Conservation (phyloP, 371 early-diverging fungal species). For the Apophysomyces sp. region DNA sequence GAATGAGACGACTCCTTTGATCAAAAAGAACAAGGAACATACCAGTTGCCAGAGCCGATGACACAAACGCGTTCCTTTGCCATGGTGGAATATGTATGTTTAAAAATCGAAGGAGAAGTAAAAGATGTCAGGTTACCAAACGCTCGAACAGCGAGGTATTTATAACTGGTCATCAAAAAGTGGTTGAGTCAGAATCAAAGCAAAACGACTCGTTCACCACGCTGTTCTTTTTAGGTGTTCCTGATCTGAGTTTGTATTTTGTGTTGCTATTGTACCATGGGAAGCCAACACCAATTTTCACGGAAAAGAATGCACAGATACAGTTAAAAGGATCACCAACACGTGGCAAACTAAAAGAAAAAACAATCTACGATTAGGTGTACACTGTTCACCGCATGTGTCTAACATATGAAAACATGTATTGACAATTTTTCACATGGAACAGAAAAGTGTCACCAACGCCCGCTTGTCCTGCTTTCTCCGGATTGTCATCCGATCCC, state of each 20-base stretch:
- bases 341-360: not conserved
- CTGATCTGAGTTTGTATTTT: slow-evolving; percentile 1
- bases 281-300: not conserved
- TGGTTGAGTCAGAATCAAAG: slow-evolving; percentile 6
- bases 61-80: slow-evolving; percentile 78
- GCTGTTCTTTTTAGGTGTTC: slow-evolving; percentile 6
- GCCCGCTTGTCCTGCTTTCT: not conserved
- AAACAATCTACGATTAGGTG: not conserved
- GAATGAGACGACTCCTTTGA: not conserved
- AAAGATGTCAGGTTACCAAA: not conserved
- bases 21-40: slow-evolving; percentile 18
- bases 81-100: slow-evolving; percentile 5
- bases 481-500: slow-evolving; percentile 2
- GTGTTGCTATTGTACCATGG: not conserved
- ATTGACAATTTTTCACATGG: not conserved
- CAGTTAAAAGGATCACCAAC: not conserved
- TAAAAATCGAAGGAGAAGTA: slow-evolving; percentile 1
- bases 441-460: not conserved
- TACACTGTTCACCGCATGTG: not conserved
- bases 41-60: slow-evolving; percentile 97
- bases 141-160: slow-evolving; percentile 2
- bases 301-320: not conserved
- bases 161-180: slow-evolving; percentile 11
- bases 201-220: not conserved
- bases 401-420: not conserved